phyloP scores from a whole-genome alignment of 441 rosid genomes.

The Croton setiger region DNA sequence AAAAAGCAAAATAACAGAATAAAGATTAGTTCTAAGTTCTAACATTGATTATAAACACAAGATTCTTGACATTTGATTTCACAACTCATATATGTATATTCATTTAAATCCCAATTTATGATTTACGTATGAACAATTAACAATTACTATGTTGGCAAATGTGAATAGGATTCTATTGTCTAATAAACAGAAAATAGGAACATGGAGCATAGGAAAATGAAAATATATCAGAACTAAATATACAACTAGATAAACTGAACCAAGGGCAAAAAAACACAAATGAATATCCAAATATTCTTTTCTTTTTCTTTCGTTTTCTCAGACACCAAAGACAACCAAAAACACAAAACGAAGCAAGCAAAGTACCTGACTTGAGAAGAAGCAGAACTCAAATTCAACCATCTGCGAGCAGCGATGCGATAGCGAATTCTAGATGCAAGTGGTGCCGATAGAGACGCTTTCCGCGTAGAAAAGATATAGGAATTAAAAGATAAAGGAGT shows the following conservation, averaged over 20 bases:
- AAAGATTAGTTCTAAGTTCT: too few species aligned
- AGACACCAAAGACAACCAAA: constrained; percentile 5
- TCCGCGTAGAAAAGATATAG: constrained; percentile 15
- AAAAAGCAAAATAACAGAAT: neutral
- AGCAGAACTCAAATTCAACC: constrained; percentile 44
- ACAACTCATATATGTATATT: neutral
- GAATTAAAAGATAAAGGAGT: constrained; percentile 32
- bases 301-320: constrained; percentile 8
- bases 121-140: neutral
- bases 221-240: too few species aligned
- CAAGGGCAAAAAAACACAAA: neutral
- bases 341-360: neutral
- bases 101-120: neutral
- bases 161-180: neutral
- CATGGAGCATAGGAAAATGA: too few species aligned
- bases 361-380: constrained; percentile 36
- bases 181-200: too few species aligned
- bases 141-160: neutral
- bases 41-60: neutral
- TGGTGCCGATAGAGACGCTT: constrained; percentile 35
- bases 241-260: too few species aligned
- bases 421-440: constrained; percentile 45
- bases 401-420: constrained; percentile 61
- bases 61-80: neutral
- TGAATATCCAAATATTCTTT: neutral